Percentiles rank a stretch among this genome's conserved stretches.
phyloP scores from a whole-genome alignment of 306 rosid genomes.

The Dalbergia oliveri region DNA sequence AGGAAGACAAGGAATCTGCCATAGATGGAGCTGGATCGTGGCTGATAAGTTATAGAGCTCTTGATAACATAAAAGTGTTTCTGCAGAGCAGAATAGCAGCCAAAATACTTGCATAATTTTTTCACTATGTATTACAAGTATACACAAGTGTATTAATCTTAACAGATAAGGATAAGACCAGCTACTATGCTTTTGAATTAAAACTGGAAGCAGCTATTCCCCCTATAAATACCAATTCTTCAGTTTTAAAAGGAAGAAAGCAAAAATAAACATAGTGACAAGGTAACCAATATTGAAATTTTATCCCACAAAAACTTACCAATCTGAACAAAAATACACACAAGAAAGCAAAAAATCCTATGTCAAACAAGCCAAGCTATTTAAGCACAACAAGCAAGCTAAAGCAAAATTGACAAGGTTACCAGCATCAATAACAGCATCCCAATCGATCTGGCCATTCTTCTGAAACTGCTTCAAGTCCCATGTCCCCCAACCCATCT shows the following conservation, averaged over 20 bases:
- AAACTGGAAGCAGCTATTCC: background rate
- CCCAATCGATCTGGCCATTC: conserved; percentile 84
- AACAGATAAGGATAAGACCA: background rate
- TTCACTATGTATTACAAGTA: no score
- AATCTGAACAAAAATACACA: background rate
- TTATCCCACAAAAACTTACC: background rate
- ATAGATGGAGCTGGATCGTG: background rate
- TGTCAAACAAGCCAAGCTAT: background rate
- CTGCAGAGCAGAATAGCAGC: background rate
- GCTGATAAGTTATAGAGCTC: conserved; percentile 4
- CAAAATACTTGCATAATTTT: background rate
- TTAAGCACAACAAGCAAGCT: background rate
- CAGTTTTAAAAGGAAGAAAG: background rate
- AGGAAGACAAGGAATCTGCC: background rate
- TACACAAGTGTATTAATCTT: background rate
- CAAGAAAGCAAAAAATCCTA: background rate
- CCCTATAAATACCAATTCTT: background rate
- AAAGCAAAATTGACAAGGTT: conserved; percentile 37
- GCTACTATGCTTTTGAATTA: conserved; percentile 14
- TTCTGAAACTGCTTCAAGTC: conserved; percentile 91
- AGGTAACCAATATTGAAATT: background rate
- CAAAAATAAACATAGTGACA: no score
- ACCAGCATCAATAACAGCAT: conserved; percentile 98
- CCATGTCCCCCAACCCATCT: conserved; percentile 97
- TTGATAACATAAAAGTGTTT: conserved; percentile 8